Evolutionary conservation across 805 yeast species (phyloP), one percentile per base, ranked within the genome.

Genomic region (Wickerhamomyces bisporus): DNA sequence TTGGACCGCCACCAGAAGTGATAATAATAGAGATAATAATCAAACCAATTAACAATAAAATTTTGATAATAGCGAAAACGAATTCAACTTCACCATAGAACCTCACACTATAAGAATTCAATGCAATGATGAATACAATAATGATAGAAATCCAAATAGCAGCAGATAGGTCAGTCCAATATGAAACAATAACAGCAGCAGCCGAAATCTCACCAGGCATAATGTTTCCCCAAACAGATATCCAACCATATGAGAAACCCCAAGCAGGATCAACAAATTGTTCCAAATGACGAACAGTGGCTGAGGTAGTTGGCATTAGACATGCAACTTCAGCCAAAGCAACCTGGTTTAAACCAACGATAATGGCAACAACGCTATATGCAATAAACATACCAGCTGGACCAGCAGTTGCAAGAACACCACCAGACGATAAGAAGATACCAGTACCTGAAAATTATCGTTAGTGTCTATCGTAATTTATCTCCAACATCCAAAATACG

Each of bases 41-140:
- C 48, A 76, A 74, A 3, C 69, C 65, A 26, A 63, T 44, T 12
- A 75, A 63, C 19, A 77, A 63, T 14, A 62, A 27, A 10, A 71
- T 54, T 36, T 73, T 73, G 33, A 66, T 52, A 25, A 66, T 33
- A 11, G 75, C 70, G 35, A 70, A 66, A 18, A 57, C 27, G 44
- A 71, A 70, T 47, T 73, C 77, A 0, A 73, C 61, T 34, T 73
- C 77, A 33, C 77, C 79, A 37, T 71, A 73, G 28, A 67, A 55
- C 35, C 56, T 49, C 12, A 62, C 65, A 38, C 62, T 67, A 34
- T 59, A 56, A 8, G 58, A 48, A 41, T 69, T 70, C 16, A 60
- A 53, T 2, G 52, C 46, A 20, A 65, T 47, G 26, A 67, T 58
- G 6, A 62, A 45, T 3, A 65, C 50, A 5, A 62, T 61, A 40